Evolutionary conservation across 2,329 filamentous ascomycete genomes (phyloP).

Genomic region (Neophaeococcomyces aloes): DNA sequence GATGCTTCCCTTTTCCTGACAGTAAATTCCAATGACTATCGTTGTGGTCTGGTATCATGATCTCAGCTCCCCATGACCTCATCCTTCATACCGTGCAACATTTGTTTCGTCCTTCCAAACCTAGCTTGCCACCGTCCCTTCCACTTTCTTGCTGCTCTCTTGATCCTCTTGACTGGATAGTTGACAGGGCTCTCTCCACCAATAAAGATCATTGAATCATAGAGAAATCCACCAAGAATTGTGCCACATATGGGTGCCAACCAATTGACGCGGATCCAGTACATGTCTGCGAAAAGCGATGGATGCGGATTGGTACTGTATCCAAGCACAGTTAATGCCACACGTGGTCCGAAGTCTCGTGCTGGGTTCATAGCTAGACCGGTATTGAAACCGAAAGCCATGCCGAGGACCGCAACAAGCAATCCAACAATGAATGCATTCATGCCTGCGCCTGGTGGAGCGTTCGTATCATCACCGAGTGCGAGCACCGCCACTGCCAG

Average conservation of each 20-base stretch:
- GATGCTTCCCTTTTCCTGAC: too few relatives aligned
- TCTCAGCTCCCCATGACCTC: slow-evolving; percentile 21
- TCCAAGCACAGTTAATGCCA: slow-evolving; percentile 36
- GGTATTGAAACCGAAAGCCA: slow-evolving; percentile 38
- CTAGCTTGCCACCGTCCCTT: slow-evolving; percentile 10
- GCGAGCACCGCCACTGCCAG: slow-evolving; percentile 35
- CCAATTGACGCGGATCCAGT: slow-evolving; percentile 34
- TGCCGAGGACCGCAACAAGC: slow-evolving; percentile 27
- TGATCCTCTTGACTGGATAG: slow-evolving; percentile 37
- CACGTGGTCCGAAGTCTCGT: slow-evolving; percentile 41
- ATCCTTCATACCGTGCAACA: slow-evolving; percentile 23
- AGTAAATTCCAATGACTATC: too few relatives aligned
- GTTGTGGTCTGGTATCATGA: slow-evolving; percentile 1
- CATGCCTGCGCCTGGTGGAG: slow-evolving; percentile 42
- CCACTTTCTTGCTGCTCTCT: slow-evolving; percentile 35
- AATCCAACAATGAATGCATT: slow-evolving; percentile 41
- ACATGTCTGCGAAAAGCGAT: slow-evolving; percentile 35
- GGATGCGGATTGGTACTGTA: slow-evolving; percentile 27
- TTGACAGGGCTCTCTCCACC: slow-evolving; percentile 43
- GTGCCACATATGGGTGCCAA: slow-evolving; percentile 33
- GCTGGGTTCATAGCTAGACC: slow-evolving; percentile 41
- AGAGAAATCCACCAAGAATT: slow-evolving; percentile 38
- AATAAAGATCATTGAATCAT: slow-evolving; percentile 43
- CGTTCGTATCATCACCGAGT: slow-evolving; percentile 38
- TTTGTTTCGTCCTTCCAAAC: slow-evolving; percentile 26